These are phyloP conservation scores for Solanum stenotomum DNA, from an alignment of 257 asterid genomes.

Conservation along the genomic window DNA sequence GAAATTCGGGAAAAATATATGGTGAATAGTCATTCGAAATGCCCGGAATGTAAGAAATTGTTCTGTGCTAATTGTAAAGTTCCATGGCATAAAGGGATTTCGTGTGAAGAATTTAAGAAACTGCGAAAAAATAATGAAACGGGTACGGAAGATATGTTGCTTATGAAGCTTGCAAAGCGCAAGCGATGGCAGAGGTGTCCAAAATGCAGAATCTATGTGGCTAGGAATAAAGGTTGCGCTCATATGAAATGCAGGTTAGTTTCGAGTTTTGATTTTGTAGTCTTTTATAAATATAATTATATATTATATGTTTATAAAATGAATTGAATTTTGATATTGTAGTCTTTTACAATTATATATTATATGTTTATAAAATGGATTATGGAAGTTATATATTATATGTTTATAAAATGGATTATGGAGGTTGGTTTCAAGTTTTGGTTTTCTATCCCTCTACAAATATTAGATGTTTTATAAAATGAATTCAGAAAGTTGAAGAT, in stretches of 20 bases:
- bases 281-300: too few species aligned
- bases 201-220: constrained; percentile 43
- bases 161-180: constrained; percentile 8
- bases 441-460: too few species aligned
- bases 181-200: constrained; percentile 43
- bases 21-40: constrained; percentile 18
- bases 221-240: constrained; percentile 47
- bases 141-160: constrained; percentile 13
- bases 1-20: neutral
- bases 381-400: too few species aligned
- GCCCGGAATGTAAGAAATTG: constrained; percentile 53
- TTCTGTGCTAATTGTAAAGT: constrained; percentile 59
- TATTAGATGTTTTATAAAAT: too few species aligned
- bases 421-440: too few species aligned
- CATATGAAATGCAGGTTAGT: constrained; percentile 61
- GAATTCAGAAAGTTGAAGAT: too few species aligned
- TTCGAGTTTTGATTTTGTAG: neutral
- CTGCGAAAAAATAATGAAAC: constrained; percentile 13
- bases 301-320: too few species aligned
- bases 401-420: too few species aligned
- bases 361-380: too few species aligned
- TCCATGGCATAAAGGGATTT: constrained; percentile 52
- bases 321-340: neutral
- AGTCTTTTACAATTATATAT: too few species aligned
- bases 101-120: constrained; percentile 43